A percentile compares a stretch with the other conserved stretches of the same genome.
These are phyloP conservation scores for Waltiozyma solani DNA, from an alignment of 1,139 yeast species.

Conservation along the genomic window DNA sequence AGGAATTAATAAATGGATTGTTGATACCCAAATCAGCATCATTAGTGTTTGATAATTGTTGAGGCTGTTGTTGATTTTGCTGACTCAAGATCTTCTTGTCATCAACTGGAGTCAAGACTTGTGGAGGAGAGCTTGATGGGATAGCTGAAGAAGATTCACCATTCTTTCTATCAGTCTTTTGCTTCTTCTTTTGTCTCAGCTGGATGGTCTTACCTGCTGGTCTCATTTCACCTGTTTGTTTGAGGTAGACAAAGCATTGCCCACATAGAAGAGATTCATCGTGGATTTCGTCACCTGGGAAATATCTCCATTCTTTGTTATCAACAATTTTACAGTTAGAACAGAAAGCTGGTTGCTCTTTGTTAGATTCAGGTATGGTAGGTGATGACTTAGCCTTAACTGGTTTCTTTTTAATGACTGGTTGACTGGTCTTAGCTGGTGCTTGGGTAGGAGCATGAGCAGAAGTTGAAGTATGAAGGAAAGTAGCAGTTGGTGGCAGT, in stretches of 20 bases:
- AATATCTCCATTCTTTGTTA: slow-evolving; percentile 20
- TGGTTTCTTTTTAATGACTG: neutral
- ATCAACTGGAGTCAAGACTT: neutral
- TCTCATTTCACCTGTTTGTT: slow-evolving; percentile 17
- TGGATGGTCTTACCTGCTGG: slow-evolving; percentile 9
- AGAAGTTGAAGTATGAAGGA: neutral
- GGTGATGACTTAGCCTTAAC: neutral
- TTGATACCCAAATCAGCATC: too few species aligned
- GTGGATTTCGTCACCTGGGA: slow-evolving; percentile 14
- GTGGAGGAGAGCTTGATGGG: slow-evolving; percentile 7
- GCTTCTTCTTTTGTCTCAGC: slow-evolving; percentile 5
- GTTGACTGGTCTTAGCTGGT: neutral
- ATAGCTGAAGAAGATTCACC: slow-evolving; percentile 9
- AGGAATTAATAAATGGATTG: slow-evolving; percentile 18
- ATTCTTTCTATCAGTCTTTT: slow-evolving; percentile 2
- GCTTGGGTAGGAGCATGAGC: too few species aligned
- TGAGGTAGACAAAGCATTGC: slow-evolving; percentile 15
- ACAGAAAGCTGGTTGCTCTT: slow-evolving; percentile 12
- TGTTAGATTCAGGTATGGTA: slow-evolving; percentile 2
- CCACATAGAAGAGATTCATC: slow-evolving; percentile 16
- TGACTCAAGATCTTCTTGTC: neutral
- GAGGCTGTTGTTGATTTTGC: slow-evolving; percentile 7
- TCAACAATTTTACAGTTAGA: slow-evolving; percentile 16
- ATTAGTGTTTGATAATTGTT: slow-evolving; percentile 3
- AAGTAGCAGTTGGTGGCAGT: neutral